Percentiles rank a stretch among this genome's conserved stretches.
phyloP scores from a whole-genome alignment of 805 yeast genomes.

The Torulaspora delbrueckii region DNA sequence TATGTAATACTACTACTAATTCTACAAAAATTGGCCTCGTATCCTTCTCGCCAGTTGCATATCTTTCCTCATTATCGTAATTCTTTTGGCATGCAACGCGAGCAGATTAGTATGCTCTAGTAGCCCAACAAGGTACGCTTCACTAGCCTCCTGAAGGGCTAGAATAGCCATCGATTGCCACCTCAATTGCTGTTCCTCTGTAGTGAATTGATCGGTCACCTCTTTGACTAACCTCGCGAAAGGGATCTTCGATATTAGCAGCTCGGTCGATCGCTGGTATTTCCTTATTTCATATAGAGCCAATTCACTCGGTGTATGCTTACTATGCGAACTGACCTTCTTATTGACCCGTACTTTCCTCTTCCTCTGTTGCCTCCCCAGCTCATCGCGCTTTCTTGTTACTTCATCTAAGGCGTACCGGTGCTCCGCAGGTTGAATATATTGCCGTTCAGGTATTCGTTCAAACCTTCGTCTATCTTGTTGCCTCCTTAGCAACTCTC shows the following conservation, averaged over 20 bases:
- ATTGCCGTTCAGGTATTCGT: constrained; percentile 5
- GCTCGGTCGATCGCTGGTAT: constrained; percentile 63
- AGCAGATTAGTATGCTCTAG: constrained; percentile 73
- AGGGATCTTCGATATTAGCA: constrained; percentile 65
- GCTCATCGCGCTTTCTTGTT: constrained; percentile 2
- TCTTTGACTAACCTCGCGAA: constrained; percentile 74
- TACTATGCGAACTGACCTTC: constrained; percentile 26
- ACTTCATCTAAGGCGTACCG: constrained; percentile 1
- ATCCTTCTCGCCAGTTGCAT: constrained; percentile 75
- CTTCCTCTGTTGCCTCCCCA: constrained; percentile 11
- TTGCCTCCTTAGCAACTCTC: constrained; percentile 18
- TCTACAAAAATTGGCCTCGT: constrained; percentile 45
- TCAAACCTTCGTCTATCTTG: constrained; percentile 19
- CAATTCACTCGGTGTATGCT: constrained; percentile 58
- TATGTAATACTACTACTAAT: constrained; percentile 1
- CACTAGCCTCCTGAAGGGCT: constrained; percentile 78
- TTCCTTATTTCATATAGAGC: constrained; percentile 66
- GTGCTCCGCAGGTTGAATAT: neutral
- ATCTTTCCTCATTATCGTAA: constrained; percentile 82
- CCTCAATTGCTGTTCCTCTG: constrained; percentile 52
- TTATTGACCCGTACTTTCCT: constrained; percentile 36
- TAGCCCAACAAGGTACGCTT: constrained; percentile 67
- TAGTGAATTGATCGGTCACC: constrained; percentile 50
- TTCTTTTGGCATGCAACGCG: constrained; percentile 76
- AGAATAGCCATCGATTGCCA: constrained; percentile 78